Percentiles rank a stretch among this genome's conserved stretches.
Conservation (phyloP, 2,329 filamentous ascomycete species). For the Alternaria consortialis region DNA sequence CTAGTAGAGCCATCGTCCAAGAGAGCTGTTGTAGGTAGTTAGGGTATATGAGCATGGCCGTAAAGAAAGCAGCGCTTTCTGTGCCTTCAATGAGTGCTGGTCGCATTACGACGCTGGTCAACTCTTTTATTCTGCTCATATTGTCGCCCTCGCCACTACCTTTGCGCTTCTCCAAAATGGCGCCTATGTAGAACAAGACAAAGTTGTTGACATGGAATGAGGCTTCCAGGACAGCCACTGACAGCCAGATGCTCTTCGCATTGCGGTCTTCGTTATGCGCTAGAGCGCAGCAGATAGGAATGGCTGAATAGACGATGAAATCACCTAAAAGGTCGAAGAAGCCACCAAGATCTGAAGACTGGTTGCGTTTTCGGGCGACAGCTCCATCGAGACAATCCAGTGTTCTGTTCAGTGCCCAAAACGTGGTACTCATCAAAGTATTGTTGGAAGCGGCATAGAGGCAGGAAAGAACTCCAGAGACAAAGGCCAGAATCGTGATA, state of each 20-base stretch:
- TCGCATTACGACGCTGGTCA: conserved; percentile 1
- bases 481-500: too few species aligned
- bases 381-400: conserved; percentile 4
- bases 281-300: neutral
- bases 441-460: too few species aligned
- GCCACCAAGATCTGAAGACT: conserved; percentile 2
- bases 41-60: neutral
- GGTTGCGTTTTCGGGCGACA: neutral
- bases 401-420: neutral
- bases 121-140: neutral
- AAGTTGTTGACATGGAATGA: conserved; percentile 3
- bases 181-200: conserved; percentile 3
- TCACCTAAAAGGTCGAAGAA: conserved; percentile 2
- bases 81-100: conserved; percentile 4
- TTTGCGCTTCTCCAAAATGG: conserved; percentile 4
- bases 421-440: neutral
- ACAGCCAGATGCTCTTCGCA: neutral
- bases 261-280: neutral
- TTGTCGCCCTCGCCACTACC: neutral
- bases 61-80: conserved; percentile 3
- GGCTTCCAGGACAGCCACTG: neutral
- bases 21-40: neutral
- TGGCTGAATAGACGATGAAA: conserved; percentile 3
- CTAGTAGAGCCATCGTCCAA: neutral
- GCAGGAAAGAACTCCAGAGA: too few species aligned